Evolutionary conservation across 129 eudicot species (phyloP).

Genomic region (Escallonia herrerae): DNA sequence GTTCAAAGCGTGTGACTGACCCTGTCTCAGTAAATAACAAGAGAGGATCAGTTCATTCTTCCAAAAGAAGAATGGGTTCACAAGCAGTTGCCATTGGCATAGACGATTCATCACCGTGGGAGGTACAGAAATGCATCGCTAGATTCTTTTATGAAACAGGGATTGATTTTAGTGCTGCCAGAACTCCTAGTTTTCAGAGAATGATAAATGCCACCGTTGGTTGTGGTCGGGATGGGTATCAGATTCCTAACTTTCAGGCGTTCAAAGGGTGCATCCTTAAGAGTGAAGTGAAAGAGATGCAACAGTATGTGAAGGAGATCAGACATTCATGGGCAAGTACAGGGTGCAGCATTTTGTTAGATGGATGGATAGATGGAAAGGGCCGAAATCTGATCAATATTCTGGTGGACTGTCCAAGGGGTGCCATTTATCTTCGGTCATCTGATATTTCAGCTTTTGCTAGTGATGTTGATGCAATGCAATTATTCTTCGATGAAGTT

Average conservation of each 20-base stretch:
- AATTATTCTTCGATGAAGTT: too few species aligned
- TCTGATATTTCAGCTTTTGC: slow-evolving; percentile 22
- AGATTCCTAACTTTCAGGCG: slow-evolving; percentile 27
- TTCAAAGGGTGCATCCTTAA: slow-evolving; percentile 32
- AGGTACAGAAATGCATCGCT: slow-evolving; percentile 13
- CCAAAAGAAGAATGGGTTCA: background rate
- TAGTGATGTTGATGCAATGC: background rate
- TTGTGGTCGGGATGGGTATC: background rate
- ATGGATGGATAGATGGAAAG: slow-evolving; percentile 35
- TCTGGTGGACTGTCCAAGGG: slow-evolving; percentile 32
- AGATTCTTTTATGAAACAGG: slow-evolving; percentile 31
- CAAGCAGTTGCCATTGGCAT: background rate
- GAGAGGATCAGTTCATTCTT: background rate
- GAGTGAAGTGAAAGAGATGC: slow-evolving; percentile 27
- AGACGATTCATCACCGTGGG: background rate
- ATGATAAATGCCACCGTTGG: slow-evolving; percentile 14
- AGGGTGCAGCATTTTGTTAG: slow-evolving; percentile 45
- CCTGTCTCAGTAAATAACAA: background rate
- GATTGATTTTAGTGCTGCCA: slow-evolving; percentile 16
- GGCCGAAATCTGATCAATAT: slow-evolving; percentile 26
- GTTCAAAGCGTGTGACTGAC: background rate
- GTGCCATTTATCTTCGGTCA: slow-evolving; percentile 32
- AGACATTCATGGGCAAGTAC: slow-evolving; percentile 29
- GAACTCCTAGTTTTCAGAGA: slow-evolving; percentile 19
- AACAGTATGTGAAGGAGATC: slow-evolving; percentile 1